Conservation (phyloP, 495 filamentous ascomycete species). For the Hypoxylon perforatum region DNA sequence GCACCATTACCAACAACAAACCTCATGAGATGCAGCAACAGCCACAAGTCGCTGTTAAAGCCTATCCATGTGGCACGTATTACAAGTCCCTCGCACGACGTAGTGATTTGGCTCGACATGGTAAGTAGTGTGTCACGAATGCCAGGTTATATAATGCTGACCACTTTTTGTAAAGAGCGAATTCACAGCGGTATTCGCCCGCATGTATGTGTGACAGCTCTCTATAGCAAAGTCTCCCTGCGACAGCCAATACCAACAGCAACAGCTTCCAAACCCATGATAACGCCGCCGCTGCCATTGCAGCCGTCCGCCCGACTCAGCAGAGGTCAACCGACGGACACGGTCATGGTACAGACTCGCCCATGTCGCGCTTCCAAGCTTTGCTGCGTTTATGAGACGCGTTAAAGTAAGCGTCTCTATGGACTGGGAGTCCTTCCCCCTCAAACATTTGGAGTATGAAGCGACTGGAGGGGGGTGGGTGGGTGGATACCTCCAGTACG, state of each 20-base stretch:
- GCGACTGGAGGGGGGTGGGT: no score
- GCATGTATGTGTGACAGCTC: constrained; percentile 79
- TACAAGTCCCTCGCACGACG: constrained; percentile 91
- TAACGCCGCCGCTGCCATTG: constrained; percentile 48
- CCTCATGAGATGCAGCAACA: constrained; percentile 49
- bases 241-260: constrained; percentile 67
- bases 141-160: constrained; percentile 33
- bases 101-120: constrained; percentile 94
- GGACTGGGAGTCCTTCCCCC: no score
- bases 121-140: constrained; percentile 62
- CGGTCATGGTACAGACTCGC: constrained; percentile 83
- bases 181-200: constrained; percentile 94
- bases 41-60: constrained; percentile 62
- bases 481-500: no score
- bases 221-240: constrained; percentile 60
- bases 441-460: no score
- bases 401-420: no score
- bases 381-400: no score
- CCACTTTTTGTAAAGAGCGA: constrained; percentile 72
- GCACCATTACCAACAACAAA: constrained; percentile 48
- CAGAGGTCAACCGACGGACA: constrained; percentile 77
- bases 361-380: constrained; percentile 87
- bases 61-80: constrained; percentile 92
- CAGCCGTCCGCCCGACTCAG: constrained; percentile 68
- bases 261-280: constrained; percentile 58